Evolutionary conservation across 805 yeast genomes (phyloP), one percentile per base, ranked within the genome.

Genomic region (Starmerella sirachaensis): DNA sequence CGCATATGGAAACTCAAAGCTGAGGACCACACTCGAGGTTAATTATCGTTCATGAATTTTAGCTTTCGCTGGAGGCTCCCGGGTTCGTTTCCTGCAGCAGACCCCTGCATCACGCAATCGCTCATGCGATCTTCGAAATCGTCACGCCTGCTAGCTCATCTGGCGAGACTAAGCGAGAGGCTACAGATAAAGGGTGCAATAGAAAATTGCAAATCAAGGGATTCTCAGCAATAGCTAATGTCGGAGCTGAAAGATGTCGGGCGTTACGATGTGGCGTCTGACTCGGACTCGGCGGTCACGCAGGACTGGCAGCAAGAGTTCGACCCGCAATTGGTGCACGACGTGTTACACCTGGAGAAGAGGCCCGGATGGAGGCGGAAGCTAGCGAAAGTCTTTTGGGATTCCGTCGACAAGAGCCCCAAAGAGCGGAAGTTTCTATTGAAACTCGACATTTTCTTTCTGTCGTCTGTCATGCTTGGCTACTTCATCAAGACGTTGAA

Each of bases 401-500:
- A 52, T 28, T 49, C 56, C 1, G 53, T 48, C 3, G 65, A 63
- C 39, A 63, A 65, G 37, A 55, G 56, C 31, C 61, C 62, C 3
- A 40, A 43, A 3, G 70, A 65, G 41, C 53, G 60, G 22, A 35
- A 28, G 14, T 62, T 61, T 33, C 41, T 62, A 25, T 24, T 55
- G 35, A 63, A 63, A 37, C 50, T 63, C 18, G 67, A 63, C 44
- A 52, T 55, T 32, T 65, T 65, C 43, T 48, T 67, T 24, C 45
- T 67, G 29, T 53, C 60, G 18, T 64, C 68, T 3, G 55, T 67
- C 1, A 61, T 64, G 58, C 47, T 63, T 33, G 71, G 70, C 1
- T 67, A 66, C 47, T 68, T 66, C 47, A 61, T 65, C 46, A 68
- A 67, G 51, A 63, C 60, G 22, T 54, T 68, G 45, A 62, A 66